These are phyloP conservation scores for Silene coronaria DNA, from an alignment of 179 eudicot species.

Conservation along the genomic window DNA sequence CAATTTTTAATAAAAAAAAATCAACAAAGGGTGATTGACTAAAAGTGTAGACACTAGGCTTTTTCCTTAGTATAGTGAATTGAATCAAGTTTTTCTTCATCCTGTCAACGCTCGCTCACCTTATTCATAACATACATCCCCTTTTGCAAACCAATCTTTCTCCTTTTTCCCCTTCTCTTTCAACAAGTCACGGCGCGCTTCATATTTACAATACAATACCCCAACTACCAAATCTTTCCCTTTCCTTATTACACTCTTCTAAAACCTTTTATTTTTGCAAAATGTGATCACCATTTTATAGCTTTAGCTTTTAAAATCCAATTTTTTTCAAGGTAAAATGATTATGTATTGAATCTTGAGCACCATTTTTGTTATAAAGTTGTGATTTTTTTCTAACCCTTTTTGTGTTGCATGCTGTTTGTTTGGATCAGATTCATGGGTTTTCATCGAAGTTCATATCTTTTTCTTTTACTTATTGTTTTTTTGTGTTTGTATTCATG, in stretches of 20 bases:
- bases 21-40: neutral
- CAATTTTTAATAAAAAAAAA: neutral
- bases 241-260: neutral
- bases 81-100: neutral
- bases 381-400: neutral
- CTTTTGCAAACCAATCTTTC: neutral
- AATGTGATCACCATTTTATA: slow-evolving; percentile 11
- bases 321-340: slow-evolving; percentile 9
- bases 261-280: neutral
- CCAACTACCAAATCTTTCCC: slow-evolving; percentile 9
- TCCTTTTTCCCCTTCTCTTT: neutral
- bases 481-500: neutral
- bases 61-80: no score
- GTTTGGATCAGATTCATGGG: slow-evolving; percentile 6
- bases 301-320: neutral
- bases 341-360: neutral
- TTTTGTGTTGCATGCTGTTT: neutral
- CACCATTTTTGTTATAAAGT: neutral
- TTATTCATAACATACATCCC: neutral
- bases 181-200: neutral
- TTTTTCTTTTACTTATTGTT: neutral
- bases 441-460: neutral
- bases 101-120: slow-evolving; percentile 1
- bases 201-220: neutral
- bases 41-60: no score